Evolutionary conservation across 306 rosid species (phyloP), one percentile per base, ranked within the genome.

Genomic region (Quercus glauca): DNA sequence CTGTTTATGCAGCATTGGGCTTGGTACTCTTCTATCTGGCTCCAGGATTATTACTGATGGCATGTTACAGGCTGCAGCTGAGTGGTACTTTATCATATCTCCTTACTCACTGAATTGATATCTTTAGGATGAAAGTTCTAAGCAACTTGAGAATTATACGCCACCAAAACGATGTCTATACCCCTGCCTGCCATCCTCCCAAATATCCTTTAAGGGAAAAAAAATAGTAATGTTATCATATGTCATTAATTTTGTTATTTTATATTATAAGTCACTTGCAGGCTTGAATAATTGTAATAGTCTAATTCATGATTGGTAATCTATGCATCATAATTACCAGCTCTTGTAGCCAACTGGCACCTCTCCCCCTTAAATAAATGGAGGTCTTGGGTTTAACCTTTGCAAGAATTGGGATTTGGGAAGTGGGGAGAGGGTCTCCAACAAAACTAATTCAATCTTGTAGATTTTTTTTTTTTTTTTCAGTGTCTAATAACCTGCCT

Each of bases 31-130:
- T 53, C 82, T 96, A 71, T 93, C 97, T 78, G 99, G 99, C 63
- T 77, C 98, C 59, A 90, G 94, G 81, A 82, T 91, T 6, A 18
- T 96, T 80, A 91, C 98, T 3, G 96, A 96, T 76, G 99, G 98
- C 81, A 96, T 96, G 99, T 91, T 96, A 70, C 99, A 96, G 90
- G 93, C 97, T 64, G 99, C 98, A 25, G 96, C 98, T 6, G 99
- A 93, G 87, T 90, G 99, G 99, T 96, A 91, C 77, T 85, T 79
- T 41, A 76, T 79, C 80, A 37, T 60, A 21, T 55, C 21, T n/a
- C 17, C 82, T 72, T 61, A 15, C 45, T 23, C 7, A 15, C 45
- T 19, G 17, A 53, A 14, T 49, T 55, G n/a, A 23, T 60, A 35
- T 83, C 17, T 75, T 33, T 68, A 33, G 74, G 73, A 65, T 72